Conservation (phyloP, 1,284 basidiomycete species). For the Moesziomyces sp. region DNA sequence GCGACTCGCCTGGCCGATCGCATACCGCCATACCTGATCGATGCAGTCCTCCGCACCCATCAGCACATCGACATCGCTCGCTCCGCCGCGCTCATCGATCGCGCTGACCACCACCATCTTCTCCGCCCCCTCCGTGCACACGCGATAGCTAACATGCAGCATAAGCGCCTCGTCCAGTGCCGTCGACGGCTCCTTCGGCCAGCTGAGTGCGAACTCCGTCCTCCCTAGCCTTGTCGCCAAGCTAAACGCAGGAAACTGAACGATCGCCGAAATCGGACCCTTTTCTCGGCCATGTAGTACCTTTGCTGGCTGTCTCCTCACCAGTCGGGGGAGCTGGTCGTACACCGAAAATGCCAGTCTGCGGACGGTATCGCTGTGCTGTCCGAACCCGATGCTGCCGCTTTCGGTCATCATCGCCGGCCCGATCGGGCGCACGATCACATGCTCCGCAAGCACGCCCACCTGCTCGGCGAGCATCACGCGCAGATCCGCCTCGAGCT, state of each 20-base stretch:
- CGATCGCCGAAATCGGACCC: slow-evolving; percentile 27
- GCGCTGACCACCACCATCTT: slow-evolving; percentile 37
- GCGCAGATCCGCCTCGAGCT: slow-evolving; percentile 37
- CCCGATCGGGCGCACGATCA: slow-evolving; percentile 38
- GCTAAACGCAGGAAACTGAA: slow-evolving; percentile 51
- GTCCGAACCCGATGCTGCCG: slow-evolving; percentile 33
- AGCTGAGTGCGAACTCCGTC: slow-evolving; percentile 19
- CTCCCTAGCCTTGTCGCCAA: slow-evolving; percentile 8
- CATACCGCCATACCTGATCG: slow-evolving; percentile 43
- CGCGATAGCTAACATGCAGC: slow-evolving; percentile 42
- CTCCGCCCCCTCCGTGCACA: slow-evolving; percentile 9
- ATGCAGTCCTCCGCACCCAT: slow-evolving; percentile 27
- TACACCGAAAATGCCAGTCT: slow-evolving; percentile 45
- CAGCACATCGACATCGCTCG: slow-evolving; percentile 23
- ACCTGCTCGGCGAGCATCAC: slow-evolving; percentile 40
- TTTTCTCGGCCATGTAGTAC: slow-evolving; percentile 36
- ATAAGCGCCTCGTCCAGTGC: slow-evolving; percentile 35
- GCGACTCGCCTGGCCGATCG: slow-evolving; percentile 29
- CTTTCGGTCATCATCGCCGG: slow-evolving; percentile 43
- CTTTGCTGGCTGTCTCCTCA: slow-evolving; percentile 38
- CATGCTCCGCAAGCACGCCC: slow-evolving; percentile 35
- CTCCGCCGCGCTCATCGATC: slow-evolving; percentile 47
- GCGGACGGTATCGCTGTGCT: slow-evolving; percentile 21
- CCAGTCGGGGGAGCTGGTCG: slow-evolving; percentile 43
- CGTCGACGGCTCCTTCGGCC: slow-evolving; percentile 19